Evolutionary conservation across 1,139 yeast species (phyloP).

Genomic region (Protomyces gravidus): DNA sequence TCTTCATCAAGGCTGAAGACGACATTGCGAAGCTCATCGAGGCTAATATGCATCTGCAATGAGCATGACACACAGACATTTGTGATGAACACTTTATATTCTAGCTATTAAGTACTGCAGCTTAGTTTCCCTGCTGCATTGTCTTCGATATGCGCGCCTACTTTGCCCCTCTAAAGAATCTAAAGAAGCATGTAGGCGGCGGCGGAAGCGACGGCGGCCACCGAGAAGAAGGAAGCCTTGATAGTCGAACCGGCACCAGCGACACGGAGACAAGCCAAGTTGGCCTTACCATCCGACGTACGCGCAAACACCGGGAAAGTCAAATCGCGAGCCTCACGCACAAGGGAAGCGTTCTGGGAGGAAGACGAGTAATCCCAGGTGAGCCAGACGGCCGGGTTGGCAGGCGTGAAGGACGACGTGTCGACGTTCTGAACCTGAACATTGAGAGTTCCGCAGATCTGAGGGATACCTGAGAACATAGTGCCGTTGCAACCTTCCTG

Average conservation of each 20-base stretch:
- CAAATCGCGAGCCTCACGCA: conserved; percentile 20
- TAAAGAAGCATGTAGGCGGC: conserved; percentile 25
- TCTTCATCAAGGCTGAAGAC: not conserved
- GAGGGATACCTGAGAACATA: conserved; percentile 27
- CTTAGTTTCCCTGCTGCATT: too few relatives aligned
- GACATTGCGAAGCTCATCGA: not conserved
- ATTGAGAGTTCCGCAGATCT: conserved; percentile 26
- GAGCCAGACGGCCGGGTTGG: conserved; percentile 29
- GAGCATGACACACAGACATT: too few relatives aligned
- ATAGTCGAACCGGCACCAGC: conserved; percentile 19
- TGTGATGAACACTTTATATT: too few relatives aligned
- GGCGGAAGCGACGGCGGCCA: conserved; percentile 16
- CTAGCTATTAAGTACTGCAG: too few relatives aligned
- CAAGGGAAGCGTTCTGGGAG: conserved; percentile 3
- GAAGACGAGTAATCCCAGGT: conserved; percentile 23
- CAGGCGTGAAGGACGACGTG: conserved; percentile 16
- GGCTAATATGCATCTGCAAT: too few relatives aligned
- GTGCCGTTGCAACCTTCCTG: conserved; percentile 24
- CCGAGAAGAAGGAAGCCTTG: conserved; percentile 17
- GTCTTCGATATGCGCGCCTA: too few relatives aligned
- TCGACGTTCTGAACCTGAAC: conserved; percentile 16
- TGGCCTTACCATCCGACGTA: conserved; percentile 21
- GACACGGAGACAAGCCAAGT: conserved; percentile 26
- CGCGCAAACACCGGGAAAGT: conserved; percentile 28
- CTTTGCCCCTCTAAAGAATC: too few relatives aligned